phyloP scores from a whole-genome alignment of 1,284 basidiomycete genomes.

The Mycena citricolor region DNA sequence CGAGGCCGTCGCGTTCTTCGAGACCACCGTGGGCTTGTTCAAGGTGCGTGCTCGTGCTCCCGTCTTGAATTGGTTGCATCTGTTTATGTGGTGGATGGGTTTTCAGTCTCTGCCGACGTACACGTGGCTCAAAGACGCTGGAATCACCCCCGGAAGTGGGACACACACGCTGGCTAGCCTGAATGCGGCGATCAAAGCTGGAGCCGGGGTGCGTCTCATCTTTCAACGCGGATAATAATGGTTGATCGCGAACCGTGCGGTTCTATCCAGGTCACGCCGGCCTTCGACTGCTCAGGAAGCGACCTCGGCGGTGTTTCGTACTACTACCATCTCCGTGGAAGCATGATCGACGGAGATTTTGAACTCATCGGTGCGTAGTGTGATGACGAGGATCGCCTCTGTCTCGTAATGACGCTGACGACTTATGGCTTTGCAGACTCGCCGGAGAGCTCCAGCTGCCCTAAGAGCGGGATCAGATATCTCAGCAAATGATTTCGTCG shows the following conservation, averaged over 20 bases:
- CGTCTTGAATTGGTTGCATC: too few species aligned
- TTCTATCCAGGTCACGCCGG: slow-evolving; percentile 42
- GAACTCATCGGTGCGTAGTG: slow-evolving; percentile 52
- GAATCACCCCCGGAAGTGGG: slow-evolving; percentile 61
- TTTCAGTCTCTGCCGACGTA: slow-evolving; percentile 71
- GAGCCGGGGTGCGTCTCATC: slow-evolving; percentile 39
- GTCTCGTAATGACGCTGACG: slow-evolving; percentile 1
- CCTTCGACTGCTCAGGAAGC: slow-evolving; percentile 53
- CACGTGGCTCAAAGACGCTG: slow-evolving; percentile 65
- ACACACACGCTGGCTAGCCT: slow-evolving; percentile 61
- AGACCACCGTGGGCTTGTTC: slow-evolving; percentile 63
- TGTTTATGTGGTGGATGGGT: not conserved
- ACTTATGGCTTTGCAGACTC: slow-evolving; percentile 40
- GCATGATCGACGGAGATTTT: slow-evolving; percentile 63
- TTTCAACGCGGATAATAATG: slow-evolving; percentile 6
- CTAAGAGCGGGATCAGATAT: slow-evolving; percentile 58
- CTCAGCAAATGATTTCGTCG: too few species aligned
- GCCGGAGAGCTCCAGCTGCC: slow-evolving; percentile 49
- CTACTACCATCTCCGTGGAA: slow-evolving; percentile 69
- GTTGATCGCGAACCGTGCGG: slow-evolving; percentile 4
- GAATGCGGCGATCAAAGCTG: slow-evolving; percentile 52
- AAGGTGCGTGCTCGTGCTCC: slow-evolving; percentile 38
- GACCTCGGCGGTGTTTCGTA: slow-evolving; percentile 56
- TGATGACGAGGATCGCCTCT: not conserved
- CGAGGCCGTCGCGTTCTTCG: slow-evolving; percentile 72